Evolutionary conservation across 1,284 basidiomycete species (phyloP), one percentile per base, ranked within the genome.

Genomic region (Takashimella tepidaria): DNA sequence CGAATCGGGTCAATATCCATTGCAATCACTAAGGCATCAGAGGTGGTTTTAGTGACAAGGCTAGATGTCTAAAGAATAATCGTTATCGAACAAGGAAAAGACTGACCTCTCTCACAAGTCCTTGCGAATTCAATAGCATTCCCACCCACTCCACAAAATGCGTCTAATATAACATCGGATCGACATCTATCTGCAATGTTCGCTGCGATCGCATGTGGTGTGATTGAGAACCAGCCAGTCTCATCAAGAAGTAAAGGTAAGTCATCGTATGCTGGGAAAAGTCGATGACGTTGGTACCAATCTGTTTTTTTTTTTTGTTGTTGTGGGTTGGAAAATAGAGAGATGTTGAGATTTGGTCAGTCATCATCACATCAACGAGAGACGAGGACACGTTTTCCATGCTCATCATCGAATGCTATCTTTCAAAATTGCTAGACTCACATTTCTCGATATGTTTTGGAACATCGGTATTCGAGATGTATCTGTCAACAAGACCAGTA

Each of bases 161-260:
- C 91, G 68, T 99, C 96, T 2, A 76, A 51, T 0, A 74, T 57
- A 5, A 67, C 85, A 61, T 85, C 85, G 63, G 87, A 92, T 22
- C 87, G 81, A 78, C 93, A 96, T 24, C 93, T 79, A 60, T 92
- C 86, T 0, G 96, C 95, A 47, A 97, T 96, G 67, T 92, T 91
- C 56, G 83, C 77, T 3, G 95, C 96, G 16, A 99, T 86, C 31
- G 81, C 80, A 67, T 98, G 93, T 0, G 96, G 95, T 0, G 96
- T 99, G 51, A 98, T 86, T 55, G 89, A 92, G 75, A 88, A 99
- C 96, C 96, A 98, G 3, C 92, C 93, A 73, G 92, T 89, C 21
- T 67, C 58, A 61, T 80, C 79, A 52, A 80, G 67, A 1, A 78
- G 67, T 47, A 78, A 68, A 1, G 77, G 76, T 0, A 75, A 60